Percentiles rank a stretch among this genome's conserved stretches.
These are phyloP conservation scores for Panicum miliaceum DNA, from an alignment of 176 grass and related monocot genomes.

Conservation along the genomic window DNA sequence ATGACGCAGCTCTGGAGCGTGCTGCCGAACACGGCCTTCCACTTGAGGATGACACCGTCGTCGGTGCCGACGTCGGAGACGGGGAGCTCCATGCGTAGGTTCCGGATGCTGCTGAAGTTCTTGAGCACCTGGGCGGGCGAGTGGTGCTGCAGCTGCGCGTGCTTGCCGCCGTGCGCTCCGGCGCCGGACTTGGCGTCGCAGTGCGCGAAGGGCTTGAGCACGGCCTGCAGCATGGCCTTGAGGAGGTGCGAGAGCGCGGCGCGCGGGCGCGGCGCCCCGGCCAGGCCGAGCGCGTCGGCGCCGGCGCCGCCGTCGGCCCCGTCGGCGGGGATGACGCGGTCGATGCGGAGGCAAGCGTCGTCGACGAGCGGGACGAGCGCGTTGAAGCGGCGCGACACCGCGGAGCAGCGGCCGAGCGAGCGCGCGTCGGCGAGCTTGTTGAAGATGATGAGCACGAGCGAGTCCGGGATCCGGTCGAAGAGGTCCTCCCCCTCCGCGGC, in stretches of 20 bases:
- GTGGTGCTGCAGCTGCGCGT: slow-evolving; percentile 54
- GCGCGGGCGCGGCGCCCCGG: slow-evolving; percentile 48
- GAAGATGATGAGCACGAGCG: slow-evolving; percentile 75
- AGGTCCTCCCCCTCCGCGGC: slow-evolving; percentile 54
- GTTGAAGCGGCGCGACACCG: slow-evolving; percentile 76
- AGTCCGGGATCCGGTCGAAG: slow-evolving; percentile 73
- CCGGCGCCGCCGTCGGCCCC: slow-evolving; percentile 33
- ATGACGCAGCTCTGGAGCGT: slow-evolving; percentile 75
- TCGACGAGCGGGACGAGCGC: slow-evolving; percentile 70
- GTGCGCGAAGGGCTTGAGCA: slow-evolving; percentile 72
- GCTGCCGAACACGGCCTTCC: slow-evolving; percentile 79
- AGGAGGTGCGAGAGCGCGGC: slow-evolving; percentile 57
- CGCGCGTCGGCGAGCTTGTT: slow-evolving; percentile 75
- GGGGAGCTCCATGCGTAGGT: slow-evolving; percentile 72
- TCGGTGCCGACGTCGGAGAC: slow-evolving; percentile 69
- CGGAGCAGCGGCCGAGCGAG: slow-evolving; percentile 62
- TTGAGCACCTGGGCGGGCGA: slow-evolving; percentile 79
- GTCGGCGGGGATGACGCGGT: slow-evolving; percentile 53
- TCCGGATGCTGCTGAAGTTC: slow-evolving; percentile 72
- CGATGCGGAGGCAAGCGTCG: slow-evolving; percentile 66
- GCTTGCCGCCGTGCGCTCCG: background rate
- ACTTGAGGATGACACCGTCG: slow-evolving; percentile 59
- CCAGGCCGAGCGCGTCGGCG: slow-evolving; percentile 28
- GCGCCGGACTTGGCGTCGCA: slow-evolving; percentile 44
- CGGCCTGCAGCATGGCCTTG: slow-evolving; percentile 64